Conservation (phyloP, 768 basidiomycete species). For the Naganishia antarctica region DNA sequence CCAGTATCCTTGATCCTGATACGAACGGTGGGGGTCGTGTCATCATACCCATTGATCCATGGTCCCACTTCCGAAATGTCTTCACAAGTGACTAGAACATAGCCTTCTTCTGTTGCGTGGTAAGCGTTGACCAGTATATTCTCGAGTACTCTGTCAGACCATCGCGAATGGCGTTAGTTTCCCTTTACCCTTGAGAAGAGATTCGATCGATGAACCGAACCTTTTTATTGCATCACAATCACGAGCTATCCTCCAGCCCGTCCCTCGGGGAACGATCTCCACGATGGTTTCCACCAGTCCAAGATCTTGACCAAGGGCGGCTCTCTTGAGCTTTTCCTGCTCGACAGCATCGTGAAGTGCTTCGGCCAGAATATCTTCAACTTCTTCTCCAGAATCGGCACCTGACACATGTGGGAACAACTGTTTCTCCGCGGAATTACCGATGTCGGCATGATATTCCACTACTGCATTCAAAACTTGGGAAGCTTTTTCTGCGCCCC, state of each 20-base stretch:
- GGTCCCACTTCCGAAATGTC: slow-evolving; percentile 30
- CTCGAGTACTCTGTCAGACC: slow-evolving; percentile 32
- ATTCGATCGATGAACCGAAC: slow-evolving; percentile 18
- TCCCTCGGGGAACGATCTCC: slow-evolving; percentile 40
- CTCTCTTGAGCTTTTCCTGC: slow-evolving; percentile 32
- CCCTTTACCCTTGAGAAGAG: not conserved
- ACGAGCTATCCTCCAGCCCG: slow-evolving; percentile 38
- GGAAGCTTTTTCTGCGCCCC: slow-evolving; percentile 4
- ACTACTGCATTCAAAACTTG: slow-evolving; percentile 34
- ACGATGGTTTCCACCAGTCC: slow-evolving; percentile 42
- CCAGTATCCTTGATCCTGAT: slow-evolving; percentile 45
- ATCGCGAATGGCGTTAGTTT: not conserved
- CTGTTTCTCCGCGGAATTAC: slow-evolving; percentile 2
- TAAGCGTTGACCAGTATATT: slow-evolving; percentile 45
- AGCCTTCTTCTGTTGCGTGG: slow-evolving; percentile 42
- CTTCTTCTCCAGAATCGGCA: not conserved
- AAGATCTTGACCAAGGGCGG: slow-evolving; percentile 32
- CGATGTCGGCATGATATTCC: slow-evolving; percentile 43
- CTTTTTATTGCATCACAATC: slow-evolving; percentile 37
- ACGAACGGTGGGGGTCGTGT: slow-evolving; percentile 30
- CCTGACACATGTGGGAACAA: not conserved
- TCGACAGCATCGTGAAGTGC: slow-evolving; percentile 33
- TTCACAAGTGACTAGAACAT: slow-evolving; percentile 43
- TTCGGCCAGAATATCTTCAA: slow-evolving; percentile 37
- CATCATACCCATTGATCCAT: not conserved